Base-by-base conservation (phyloP, 1,284 basidiomycete species). In the Entoloma clypeatum region DNA sequence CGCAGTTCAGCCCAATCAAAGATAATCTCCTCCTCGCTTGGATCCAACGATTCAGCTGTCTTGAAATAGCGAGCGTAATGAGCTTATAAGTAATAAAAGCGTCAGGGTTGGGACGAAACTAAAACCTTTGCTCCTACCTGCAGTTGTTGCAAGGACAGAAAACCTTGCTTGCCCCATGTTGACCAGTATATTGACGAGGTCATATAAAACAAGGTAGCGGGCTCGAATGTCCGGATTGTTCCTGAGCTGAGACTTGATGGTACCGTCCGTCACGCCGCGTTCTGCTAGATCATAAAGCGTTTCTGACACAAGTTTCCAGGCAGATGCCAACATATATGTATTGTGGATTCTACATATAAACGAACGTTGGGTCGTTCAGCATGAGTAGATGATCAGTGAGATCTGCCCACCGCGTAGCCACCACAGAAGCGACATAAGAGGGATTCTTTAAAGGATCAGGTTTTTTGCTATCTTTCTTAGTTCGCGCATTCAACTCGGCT, bases 31-130 rank as follows among this genome's bases (percentile, higher is more conserved):
- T 69, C 62, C 6, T 64, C 63, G 3, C 63, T 62, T 0, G 54
- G 54, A 30, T 71, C 66, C 11, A 62, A 52, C 8, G 57, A 56
- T n/a, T 64, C 60, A 4, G 48, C 52, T 31, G 58, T 40, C 56
- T 77, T 82, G 69, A 88, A 88, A 55, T 81, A 88, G 18, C 66
- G 69, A 9, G 69, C 58, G 49, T 80, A 88, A 54, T 85, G 81
- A 14, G 74, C 85, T 87, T 47, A 22, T 43, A 28, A 35, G 46
- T 48, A 47, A 3, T 16, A 34, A 33, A 30, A 22, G 28, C 47
- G 43, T 42, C n/a, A 36, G 27, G 44, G 16, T 29, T 8, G 19
- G 26, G 38, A 14, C 34, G 37, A 22, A 31, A 33, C 7, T 25
- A 8, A 23, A 16, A 27, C 19, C 17, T 29, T n/a, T n/a, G n/a